Evolutionary conservation across 345 rosid genomes (phyloP), one percentile per base, ranked within the genome.

Genomic region (Eucalyptus tenuipes): DNA sequence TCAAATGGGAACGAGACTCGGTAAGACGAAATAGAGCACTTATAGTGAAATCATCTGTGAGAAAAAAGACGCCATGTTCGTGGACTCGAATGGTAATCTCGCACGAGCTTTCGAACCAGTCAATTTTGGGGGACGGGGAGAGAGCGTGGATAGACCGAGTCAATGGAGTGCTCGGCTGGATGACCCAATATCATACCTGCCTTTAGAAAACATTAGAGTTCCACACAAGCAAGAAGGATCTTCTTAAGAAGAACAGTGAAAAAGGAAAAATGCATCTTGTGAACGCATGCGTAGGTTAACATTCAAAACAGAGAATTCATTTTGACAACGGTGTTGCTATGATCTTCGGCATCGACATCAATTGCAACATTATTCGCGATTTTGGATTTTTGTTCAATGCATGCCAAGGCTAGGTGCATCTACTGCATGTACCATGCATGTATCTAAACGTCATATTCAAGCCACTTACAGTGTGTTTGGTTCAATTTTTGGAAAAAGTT

Each of bases 401-500:
- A 9, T 22, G 24, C 25, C 33, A 8, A 37, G 44, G 40, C 81
- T 33, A 68, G 81, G 81, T 68, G 44, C 81, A 17, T 17, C 13
- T 6, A 44, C 81, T 55, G 29, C 61, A 55, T 52, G 55, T 52
- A 52, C 8, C 22, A 52, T 52, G 24, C 75, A n/a, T 17, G 13
- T 33, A 33, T 68, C 80, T 17, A 68, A 31, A 16, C 3, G 2
- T 18, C 25, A 0, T 16, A 68, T 68, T 68, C 13, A 10, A 68
- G 24, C 80, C 80, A 33, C 80, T 18, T 18, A 2, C 25, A 0
- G 2, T 52, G 25, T 0, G 0, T 52, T 20, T 20, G 5, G 2
- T 52, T 52, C 0, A 52, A 5, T 8, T 52, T 3, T 52, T 18
- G 4, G 1, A 0, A 0, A 52, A 52, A 52, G 2, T 3, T 18